Evolutionary conservation across 495 filamentous ascomycete genomes (phyloP).

Genomic region (Hyaloscypha variabilis): DNA sequence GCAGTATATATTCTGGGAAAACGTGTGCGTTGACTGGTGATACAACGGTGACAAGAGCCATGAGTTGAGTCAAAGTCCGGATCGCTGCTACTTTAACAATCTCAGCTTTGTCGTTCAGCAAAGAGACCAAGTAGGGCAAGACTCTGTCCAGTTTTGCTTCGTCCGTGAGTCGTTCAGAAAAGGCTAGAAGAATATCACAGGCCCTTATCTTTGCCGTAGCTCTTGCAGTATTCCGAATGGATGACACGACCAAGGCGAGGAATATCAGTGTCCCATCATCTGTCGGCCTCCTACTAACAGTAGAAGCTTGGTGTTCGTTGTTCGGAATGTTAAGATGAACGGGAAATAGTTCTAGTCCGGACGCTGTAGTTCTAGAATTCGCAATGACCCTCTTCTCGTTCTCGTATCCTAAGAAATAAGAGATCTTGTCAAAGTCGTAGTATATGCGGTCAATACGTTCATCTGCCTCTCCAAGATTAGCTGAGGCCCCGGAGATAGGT

Average conservation of each 20-base stretch:
- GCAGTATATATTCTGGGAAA: conserved; percentile 94
- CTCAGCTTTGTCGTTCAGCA: conserved; percentile 80
- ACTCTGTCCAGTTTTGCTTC: conserved; percentile 96
- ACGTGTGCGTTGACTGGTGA: conserved; percentile 95
- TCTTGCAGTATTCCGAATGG: conserved; percentile 84
- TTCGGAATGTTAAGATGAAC: conserved; percentile 87
- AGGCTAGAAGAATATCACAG: conserved; percentile 91
- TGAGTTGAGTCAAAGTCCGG: conserved; percentile 81
- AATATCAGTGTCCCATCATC: conserved; percentile 96
- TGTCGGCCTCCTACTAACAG: conserved; percentile 40
- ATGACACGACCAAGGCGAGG: conserved; percentile 82
- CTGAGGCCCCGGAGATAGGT: conserved; percentile 60
- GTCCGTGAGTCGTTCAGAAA: conserved; percentile 88
- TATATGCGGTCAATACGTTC: conserved; percentile 91
- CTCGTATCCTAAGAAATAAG: conserved; percentile 83
- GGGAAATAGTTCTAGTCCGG: conserved; percentile 61
- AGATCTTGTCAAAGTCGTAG: conserved; percentile 96
- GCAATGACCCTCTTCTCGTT: conserved; percentile 40
- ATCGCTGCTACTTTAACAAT: conserved; percentile 84
- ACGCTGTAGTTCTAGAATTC: conserved; percentile 27
- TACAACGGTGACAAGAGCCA: conserved; percentile 83
- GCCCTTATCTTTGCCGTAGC: conserved; percentile 85
- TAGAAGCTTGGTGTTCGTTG: conserved; percentile 63
- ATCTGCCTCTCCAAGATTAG: conserved; percentile 80
- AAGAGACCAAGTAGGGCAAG: conserved; percentile 81